Conservation (phyloP, 1,284 basidiomycete species). For the Porogramme epimiltina region DNA sequence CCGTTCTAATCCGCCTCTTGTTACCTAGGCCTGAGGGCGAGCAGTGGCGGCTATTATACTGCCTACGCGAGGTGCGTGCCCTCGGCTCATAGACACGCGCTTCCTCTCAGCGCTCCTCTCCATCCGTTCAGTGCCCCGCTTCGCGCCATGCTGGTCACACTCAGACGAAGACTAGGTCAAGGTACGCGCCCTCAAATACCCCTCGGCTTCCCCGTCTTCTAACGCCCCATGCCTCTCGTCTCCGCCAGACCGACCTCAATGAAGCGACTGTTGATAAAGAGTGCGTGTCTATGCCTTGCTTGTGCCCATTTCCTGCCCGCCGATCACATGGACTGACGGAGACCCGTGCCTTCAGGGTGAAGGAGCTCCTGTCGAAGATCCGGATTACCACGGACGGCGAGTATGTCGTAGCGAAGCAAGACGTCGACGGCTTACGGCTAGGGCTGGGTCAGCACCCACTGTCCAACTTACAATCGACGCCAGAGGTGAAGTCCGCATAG, state of each 20-base stretch:
- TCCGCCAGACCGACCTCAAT: constrained; percentile 50
- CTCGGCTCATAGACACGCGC: background rate
- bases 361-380: constrained; percentile 66
- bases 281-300: constrained; percentile 37
- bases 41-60: constrained; percentile 61
- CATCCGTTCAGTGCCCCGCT: background rate
- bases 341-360: constrained; percentile 47
- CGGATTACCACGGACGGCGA: constrained; percentile 68
- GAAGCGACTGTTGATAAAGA: constrained; percentile 61
- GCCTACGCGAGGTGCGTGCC: constrained; percentile 61
- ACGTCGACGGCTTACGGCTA: constrained; percentile 70
- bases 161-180: constrained; percentile 80
- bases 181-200: constrained; percentile 36
- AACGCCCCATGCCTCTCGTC: constrained; percentile 3
- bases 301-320: background rate
- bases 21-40: constrained; percentile 68
- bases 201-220: background rate
- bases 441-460: constrained; percentile 75
- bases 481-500: constrained; percentile 76
- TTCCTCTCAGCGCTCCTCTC: background rate
- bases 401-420: constrained; percentile 68
- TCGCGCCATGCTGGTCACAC: constrained; percentile 48
- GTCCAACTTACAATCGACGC: constrained; percentile 65
- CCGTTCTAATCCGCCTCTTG: background rate
- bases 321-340: no score